These are phyloP conservation scores for Pseudogymnoascus sp. DNA, from an alignment of 2,329 filamentous ascomycete species.

Conservation along the genomic window DNA sequence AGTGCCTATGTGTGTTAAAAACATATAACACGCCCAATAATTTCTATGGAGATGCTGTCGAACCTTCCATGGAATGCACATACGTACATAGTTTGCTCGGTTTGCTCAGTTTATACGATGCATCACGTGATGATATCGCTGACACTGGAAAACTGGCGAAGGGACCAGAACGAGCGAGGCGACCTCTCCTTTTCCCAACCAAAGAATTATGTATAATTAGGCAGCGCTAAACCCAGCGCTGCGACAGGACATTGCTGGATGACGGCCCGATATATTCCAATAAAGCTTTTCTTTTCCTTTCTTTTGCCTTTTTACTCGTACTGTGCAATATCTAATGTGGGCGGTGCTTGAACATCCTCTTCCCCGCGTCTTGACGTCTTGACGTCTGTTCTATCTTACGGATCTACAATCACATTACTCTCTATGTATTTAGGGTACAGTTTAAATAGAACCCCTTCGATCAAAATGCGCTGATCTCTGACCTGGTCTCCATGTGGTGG, in stretches of 20 bases:
- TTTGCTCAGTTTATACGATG: not conserved
- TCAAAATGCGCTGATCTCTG: not conserved
- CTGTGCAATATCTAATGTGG: not conserved
- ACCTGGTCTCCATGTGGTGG: conserved; percentile 3
- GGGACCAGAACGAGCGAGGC: not conserved
- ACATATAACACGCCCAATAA: not conserved
- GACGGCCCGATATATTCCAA: not conserved
- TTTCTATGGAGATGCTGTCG: not conserved
- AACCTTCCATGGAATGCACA: not conserved
- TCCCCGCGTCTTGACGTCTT: not conserved
- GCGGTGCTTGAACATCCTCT: not conserved
- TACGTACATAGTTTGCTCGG: not conserved
- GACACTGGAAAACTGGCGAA: not conserved
- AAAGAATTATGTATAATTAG: not conserved
- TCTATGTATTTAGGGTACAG: not conserved
- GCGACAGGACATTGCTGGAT: not conserved
- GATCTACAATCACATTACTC: not conserved
- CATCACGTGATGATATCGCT: not conserved
- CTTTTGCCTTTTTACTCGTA: not conserved
- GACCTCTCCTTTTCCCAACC: not conserved
- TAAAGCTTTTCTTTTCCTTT: not conserved
- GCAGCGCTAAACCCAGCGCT: not conserved
- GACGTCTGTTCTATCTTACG: not conserved
- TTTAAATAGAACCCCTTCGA: not conserved
- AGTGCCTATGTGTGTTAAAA: not conserved